Percentiles rank a stretch among this genome's conserved stretches.
These are phyloP conservation scores for Dittrichia graveolens DNA, from an alignment of 129 eudicot genomes.

Conservation along the genomic window DNA sequence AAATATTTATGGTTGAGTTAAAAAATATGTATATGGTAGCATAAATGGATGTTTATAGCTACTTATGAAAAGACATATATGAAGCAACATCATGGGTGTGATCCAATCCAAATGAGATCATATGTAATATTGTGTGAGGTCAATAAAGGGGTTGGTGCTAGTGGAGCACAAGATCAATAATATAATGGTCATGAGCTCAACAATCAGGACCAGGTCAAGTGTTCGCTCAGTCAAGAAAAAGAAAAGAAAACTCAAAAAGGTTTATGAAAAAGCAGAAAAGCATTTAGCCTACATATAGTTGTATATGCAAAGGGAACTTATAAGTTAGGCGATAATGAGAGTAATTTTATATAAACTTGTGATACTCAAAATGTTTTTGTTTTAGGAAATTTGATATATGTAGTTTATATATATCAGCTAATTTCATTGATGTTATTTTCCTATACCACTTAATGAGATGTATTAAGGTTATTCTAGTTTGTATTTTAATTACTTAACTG, in stretches of 20 bases:
- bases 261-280: constrained; percentile 10
- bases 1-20: background rate
- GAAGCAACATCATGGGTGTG: constrained; percentile 28
- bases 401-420: too few species aligned
- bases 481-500: too few species aligned
- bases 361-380: too few species aligned
- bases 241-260: background rate
- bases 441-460: too few species aligned
- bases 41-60: background rate
- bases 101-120: constrained; percentile 38
- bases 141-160: constrained; percentile 38
- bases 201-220: constrained; percentile 42
- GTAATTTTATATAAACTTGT: too few species aligned
- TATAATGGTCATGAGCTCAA: constrained; percentile 38
- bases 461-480: too few species aligned
- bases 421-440: too few species aligned
- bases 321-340: background rate
- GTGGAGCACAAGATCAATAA: constrained; percentile 42
- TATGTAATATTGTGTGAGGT: constrained; percentile 42
- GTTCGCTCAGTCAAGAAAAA: constrained; percentile 37
- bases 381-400: too few species aligned
- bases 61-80: background rate
- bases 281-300: constrained; percentile 13
- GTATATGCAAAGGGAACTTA: background rate
- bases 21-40: background rate